Evolutionary conservation across 2,329 filamentous ascomycete species (phyloP).

Genomic region (Akanthomyces muscarius): DNA sequence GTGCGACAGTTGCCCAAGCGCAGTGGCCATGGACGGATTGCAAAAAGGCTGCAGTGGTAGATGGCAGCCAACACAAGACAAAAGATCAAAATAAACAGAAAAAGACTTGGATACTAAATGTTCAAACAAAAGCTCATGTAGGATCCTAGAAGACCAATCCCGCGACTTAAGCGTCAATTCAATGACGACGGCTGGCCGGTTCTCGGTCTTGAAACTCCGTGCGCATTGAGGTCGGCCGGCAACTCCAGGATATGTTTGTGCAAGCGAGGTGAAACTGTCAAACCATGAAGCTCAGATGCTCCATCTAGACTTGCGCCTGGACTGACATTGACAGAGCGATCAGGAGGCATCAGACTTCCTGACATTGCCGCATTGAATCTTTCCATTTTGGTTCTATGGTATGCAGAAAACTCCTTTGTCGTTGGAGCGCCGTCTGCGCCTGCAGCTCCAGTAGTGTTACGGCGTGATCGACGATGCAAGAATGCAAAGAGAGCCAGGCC

Average conservation of each 20-base stretch:
- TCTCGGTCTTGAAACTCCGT: neutral
- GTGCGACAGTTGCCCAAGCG: too few relatives aligned
- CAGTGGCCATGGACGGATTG: too few relatives aligned
- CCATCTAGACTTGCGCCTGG: neutral
- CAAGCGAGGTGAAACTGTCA: neutral
- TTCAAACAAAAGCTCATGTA: too few relatives aligned
- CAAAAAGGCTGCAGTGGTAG: too few relatives aligned
- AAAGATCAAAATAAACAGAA: too few relatives aligned
- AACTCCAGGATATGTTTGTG: neutral
- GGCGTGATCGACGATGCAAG: neutral
- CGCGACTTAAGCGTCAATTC: too few relatives aligned
- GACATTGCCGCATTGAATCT: neutral
- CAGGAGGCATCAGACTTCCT: neutral
- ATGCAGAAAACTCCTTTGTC: too few relatives aligned
- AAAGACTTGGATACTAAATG: too few relatives aligned
- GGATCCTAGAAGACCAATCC: too few relatives aligned
- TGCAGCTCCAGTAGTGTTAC: neutral
- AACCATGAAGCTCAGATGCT: neutral
- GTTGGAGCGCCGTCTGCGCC: neutral
- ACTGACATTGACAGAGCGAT: neutral
- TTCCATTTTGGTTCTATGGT: neutral
- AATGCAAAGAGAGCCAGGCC: neutral
- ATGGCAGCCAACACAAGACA: too few relatives aligned
- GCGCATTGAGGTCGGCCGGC: neutral
- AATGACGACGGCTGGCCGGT: neutral